Conservation (phyloP, 1,284 basidiomycete species). For the Malassezia yamatoensis region DNA sequence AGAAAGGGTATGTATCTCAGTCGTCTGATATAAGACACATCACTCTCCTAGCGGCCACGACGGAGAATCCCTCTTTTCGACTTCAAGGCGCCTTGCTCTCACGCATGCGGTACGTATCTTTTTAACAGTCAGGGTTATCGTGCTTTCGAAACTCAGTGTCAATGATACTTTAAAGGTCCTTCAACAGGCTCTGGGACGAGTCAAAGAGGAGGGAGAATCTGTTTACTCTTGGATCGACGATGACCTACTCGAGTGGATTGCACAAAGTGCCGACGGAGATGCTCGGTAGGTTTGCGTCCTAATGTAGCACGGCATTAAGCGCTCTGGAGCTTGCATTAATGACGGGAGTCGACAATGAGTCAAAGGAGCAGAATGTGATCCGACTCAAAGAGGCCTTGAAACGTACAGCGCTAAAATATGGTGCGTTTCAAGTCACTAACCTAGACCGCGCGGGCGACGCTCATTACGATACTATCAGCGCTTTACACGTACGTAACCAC, state of each 20-base stretch:
- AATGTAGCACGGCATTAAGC: conserved; percentile 22
- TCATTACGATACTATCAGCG: conserved; percentile 74
- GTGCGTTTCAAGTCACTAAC: background rate
- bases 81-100: conserved; percentile 61
- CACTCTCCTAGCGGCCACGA: conserved; percentile 71
- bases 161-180: conserved; percentile 31
- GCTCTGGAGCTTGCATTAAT: conserved; percentile 37
- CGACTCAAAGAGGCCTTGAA: conserved; percentile 26
- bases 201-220: conserved; percentile 51
- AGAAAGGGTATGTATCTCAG: conserved; percentile 12
- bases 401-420: conserved; percentile 35
- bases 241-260: conserved; percentile 33
- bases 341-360: conserved; percentile 19
- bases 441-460: conserved; percentile 40
- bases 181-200: conserved; percentile 20
- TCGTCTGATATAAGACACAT: conserved; percentile 5
- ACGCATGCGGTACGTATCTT: conserved; percentile 57
- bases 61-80: conserved; percentile 81
- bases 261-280: conserved; percentile 39
- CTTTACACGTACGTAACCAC: conserved; percentile 53
- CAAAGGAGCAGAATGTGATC: conserved; percentile 16
- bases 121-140: conserved; percentile 41
- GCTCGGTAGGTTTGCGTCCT: conserved; percentile 16
- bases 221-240: conserved; percentile 52
- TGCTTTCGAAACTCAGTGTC: conserved; percentile 32